Base-by-base conservation (phyloP, 202 grass and related monocot species). In the Thinopyrum obtusiflorum region DNA sequence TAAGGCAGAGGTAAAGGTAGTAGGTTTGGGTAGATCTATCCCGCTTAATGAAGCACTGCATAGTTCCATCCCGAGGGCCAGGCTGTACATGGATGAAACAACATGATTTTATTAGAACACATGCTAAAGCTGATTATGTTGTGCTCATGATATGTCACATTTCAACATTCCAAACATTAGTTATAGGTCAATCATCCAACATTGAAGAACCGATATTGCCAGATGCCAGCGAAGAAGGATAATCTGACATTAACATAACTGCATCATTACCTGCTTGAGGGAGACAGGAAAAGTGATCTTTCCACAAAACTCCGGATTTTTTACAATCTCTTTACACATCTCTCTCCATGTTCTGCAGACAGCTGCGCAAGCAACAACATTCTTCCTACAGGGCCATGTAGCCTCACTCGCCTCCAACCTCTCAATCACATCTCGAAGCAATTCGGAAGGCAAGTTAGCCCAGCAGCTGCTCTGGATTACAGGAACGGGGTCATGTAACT, bases 31-130 rank as follows among this genome's bases (percentile, higher is more conserved):
- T 98, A 79, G 91, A 92, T 90, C 92, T 98, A 76, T 95, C 93
- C 75, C 96, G 91, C 86, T 92, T 94, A 81, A 98, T 98, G 72
- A 98, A 98, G 62, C 95, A 98, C 74, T 95, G 95, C 28, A 95
- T 92, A 62, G 67, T 89, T 33, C 93, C 93, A 69, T 95, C 91
- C 27, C 89, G 93, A 73, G 91, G 89, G 28, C 95, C 93, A 88
- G 95, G 91, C 95, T 98, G 84, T 46, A 79, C 20, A 76, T 26
- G 65, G 40, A 87, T 74, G 27, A 81, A 86, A 32, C 14, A 84
- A 37, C 37, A 44, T 37, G 73, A 80, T 17, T 17, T 76, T 84
- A 84, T 83, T 80, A 81, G 49, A 31, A 13, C 40, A 83, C 17
- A 65, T 25, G 27, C 5, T 37, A 78, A 68, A 51, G 2, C 61